These are phyloP conservation scores for Populus hybrid DNA, from an alignment of 441 rosid species.

Conservation along the genomic window DNA sequence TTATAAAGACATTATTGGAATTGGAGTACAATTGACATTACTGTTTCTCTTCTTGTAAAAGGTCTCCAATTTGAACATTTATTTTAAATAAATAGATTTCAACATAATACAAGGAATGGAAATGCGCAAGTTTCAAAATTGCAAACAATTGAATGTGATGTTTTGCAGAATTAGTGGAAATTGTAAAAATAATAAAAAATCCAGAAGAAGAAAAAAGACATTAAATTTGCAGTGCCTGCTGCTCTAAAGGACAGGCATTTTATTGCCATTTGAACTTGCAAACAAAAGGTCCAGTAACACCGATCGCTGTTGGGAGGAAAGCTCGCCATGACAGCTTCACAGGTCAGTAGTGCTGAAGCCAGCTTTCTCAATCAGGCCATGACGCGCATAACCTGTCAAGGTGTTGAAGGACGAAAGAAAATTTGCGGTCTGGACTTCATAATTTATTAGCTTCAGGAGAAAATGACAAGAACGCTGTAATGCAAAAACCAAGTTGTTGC, in stretches of 20 bases:
- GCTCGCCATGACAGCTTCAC: too few relatives aligned
- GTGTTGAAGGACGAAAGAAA: not conserved
- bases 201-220: too few relatives aligned
- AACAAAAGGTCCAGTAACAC: not conserved
- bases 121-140: too few relatives aligned
- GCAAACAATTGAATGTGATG: too few relatives aligned
- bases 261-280: not conserved
- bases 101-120: too few relatives aligned
- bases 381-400: not conserved
- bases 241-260: not conserved
- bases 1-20: too few relatives aligned
- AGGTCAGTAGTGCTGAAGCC: not conserved
- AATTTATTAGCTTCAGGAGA: conserved; percentile 4
- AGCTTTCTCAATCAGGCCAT: not conserved
- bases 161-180: too few relatives aligned
- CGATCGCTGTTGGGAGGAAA: not conserved
- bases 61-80: too few relatives aligned
- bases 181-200: too few relatives aligned
- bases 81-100: too few relatives aligned
- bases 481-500: conserved; percentile 27
- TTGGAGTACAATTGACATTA: too few relatives aligned
- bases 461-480: conserved; percentile 25
- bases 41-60: too few relatives aligned
- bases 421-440: not conserved
- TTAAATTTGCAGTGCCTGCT: not conserved